Base-by-base conservation (phyloP, 179 eudicot species). In the Spinacia oleracea region DNA sequence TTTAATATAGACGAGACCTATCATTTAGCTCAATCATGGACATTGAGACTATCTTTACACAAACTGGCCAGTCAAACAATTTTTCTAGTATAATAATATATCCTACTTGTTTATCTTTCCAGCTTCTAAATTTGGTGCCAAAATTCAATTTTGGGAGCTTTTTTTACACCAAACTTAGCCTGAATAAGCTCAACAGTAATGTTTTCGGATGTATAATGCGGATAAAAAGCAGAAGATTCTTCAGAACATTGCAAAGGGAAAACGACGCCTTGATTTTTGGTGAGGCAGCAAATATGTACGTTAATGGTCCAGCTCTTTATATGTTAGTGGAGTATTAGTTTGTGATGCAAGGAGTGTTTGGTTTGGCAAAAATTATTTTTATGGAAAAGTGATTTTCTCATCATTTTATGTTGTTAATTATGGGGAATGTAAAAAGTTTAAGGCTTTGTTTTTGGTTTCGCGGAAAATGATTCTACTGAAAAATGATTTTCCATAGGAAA, bases 261-360 rank as follows among this genome's bases (percentile, higher is more conserved):
- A 70, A 72, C 58, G 82, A 84, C 81, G 64, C 46, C 51, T 50
- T 32, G 60, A 50, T 58, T 46, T 46, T 75, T 53, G 69, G 62
- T 65, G 40, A 56, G 74, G 16, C 23, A 11, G 43, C 29, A 48
- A 12, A 48, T 48, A 3, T 48, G 53, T 15, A 48, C 15, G 18
- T 48, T 48, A 18, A 48, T 46, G 15, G 18, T 48, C 21, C 20
- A 48, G 15, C 18, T 48, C 53, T 4, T 38, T 38, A 38, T 38
- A 38, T 38, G n/a, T 38, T 3, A 38, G 40, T 38, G 40, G 6
- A 38, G 40, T 38, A n/a, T n/a, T n/a, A n/a, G n/a, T n/a, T n/a
- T n/a, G n/a, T n/a, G n/a, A n/a, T n/a, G n/a, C n/a, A n/a, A n/a
- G n/a, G n/a, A n/a, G n/a, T n/a, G n/a, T n/a, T n/a, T n/a, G n/a